Evolutionary conservation across 306 rosid genomes (phyloP).

Genomic region (Pterocarpus santalinus): DNA sequence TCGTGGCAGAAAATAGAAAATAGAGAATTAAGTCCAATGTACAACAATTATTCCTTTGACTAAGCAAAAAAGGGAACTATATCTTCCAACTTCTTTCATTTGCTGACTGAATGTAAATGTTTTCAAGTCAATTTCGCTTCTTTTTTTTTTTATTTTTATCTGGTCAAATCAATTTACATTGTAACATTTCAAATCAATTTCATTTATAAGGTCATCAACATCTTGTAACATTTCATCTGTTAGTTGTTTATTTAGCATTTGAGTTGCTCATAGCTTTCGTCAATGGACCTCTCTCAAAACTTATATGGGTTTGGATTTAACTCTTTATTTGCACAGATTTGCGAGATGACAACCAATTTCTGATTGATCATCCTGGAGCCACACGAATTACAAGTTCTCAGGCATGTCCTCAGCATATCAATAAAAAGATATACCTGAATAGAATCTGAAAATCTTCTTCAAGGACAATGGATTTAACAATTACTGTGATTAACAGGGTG

Average conservation of each 20-base stretch:
- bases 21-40: background rate
- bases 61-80: background rate
- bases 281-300: background rate
- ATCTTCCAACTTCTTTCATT: background rate
- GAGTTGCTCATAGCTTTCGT: background rate
- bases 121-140: background rate
- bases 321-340: conserved; percentile 57
- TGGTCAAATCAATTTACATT: too few relatives aligned
- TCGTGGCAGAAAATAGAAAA: background rate
- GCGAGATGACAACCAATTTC: conserved; percentile 71
- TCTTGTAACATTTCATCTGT: background rate
- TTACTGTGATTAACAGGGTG: conserved; percentile 66
- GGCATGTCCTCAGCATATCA: conserved; percentile 49
- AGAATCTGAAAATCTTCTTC: conserved; percentile 24
- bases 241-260: background rate
- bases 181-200: too few relatives aligned
- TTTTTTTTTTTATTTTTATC: too few relatives aligned
- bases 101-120: background rate
- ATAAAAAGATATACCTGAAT: background rate
- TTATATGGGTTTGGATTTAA: background rate
- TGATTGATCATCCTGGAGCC: conserved; percentile 70
- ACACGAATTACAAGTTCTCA: conserved; percentile 63
- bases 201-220: background rate
- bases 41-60: too few relatives aligned
- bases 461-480: conserved; percentile 11